phyloP scores from a whole-genome alignment of 1,284 basidiomycete genomes.

The Cystobasidium slooffiae region DNA sequence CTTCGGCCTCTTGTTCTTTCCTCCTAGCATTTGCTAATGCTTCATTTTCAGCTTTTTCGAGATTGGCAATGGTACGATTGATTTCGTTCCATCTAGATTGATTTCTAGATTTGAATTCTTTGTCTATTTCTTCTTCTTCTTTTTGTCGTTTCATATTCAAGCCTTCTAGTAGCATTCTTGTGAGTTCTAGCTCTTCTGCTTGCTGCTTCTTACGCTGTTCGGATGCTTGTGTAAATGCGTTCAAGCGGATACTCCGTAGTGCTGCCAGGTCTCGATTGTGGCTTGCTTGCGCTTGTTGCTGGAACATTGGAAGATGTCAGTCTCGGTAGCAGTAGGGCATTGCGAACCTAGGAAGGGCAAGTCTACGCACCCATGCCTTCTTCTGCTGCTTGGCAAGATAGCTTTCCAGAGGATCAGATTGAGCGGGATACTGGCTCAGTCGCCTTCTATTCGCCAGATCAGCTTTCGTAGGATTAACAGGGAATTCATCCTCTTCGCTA shows the following conservation, averaged over 20 bases:
- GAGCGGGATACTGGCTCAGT: slow-evolving; percentile 32
- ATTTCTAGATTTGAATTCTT: slow-evolving; percentile 51
- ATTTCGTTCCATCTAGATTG: slow-evolving; percentile 36
- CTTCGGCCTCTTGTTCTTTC: slow-evolving; percentile 45
- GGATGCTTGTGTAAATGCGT: slow-evolving; percentile 37
- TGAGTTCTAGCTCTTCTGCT: slow-evolving; percentile 41
- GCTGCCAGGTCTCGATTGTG: slow-evolving; percentile 40
- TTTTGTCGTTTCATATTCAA: slow-evolving; percentile 42
- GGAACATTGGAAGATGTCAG: not conserved
- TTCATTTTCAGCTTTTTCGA: slow-evolving; percentile 44
- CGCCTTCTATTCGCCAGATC: slow-evolving; percentile 18
- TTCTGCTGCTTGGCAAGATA: slow-evolving; percentile 38
- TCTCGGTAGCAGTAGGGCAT: not conserved
- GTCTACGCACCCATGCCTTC: slow-evolving; percentile 33
- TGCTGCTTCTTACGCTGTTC: not conserved
- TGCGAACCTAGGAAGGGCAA: not conserved
- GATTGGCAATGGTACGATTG: slow-evolving; percentile 47
- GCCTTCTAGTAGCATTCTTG: slow-evolving; percentile 45
- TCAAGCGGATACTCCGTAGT: slow-evolving; percentile 39
- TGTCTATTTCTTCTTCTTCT: slow-evolving; percentile 46
- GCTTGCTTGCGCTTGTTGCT: slow-evolving; percentile 41
- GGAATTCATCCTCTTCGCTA: slow-evolving; percentile 43
- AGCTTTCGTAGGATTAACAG: slow-evolving; percentile 23
- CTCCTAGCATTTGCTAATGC: slow-evolving; percentile 28
- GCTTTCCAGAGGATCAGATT: slow-evolving; percentile 35